Base-by-base conservation (phyloP, 73 alveolate genomes). In the Paramecium primaurelia region DNA sequence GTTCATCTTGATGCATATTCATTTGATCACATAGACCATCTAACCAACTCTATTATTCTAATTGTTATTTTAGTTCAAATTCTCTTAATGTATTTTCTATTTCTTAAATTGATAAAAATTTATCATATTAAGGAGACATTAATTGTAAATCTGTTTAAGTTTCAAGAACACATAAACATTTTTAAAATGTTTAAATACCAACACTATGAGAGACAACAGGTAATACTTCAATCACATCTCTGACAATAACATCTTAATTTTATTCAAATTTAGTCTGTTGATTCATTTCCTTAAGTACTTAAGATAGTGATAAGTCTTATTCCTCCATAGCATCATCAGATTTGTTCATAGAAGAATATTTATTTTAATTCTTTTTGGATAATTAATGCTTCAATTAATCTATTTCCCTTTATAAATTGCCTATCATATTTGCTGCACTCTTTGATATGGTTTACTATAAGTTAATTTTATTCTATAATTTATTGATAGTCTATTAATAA, bases 231-330 rank as follows among this genome's bases (percentile, higher is more conserved):
- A 80, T 64, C 22, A 26, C 91, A 80, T 80, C 91, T n/a, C 25
- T 80, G 4, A 80, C 91, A 80, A 80, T 64, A 2, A 80, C 30
- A 80, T 80, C 91, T 38, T 59, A 64, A 80, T 44, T 80, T 18
- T 32, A 14, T 36, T 80, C 91, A 45, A 20, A 59, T 32, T 80
- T 38, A 16, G 42, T 80, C 18, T 80, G 25, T 49, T 80, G 34
- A 26, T 80, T 64, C 26, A 80, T 26, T 47, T 80, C 91, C 12
- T 80, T 80, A 8, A 80, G 30, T 3, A 80, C 75, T 20, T 80
- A 40, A 1, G 91, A 44, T 80, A 80, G 6, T 9, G 91, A 80
- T 32, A 80, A 16, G 28, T 80, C 91, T 12, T 22, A 2, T 80
- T 80, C 91, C 30, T 80, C 91, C 11, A 40, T 64, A 0, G 18